Conservation (phyloP, 345 rosid genomes). For the Salix caprea region DNA sequence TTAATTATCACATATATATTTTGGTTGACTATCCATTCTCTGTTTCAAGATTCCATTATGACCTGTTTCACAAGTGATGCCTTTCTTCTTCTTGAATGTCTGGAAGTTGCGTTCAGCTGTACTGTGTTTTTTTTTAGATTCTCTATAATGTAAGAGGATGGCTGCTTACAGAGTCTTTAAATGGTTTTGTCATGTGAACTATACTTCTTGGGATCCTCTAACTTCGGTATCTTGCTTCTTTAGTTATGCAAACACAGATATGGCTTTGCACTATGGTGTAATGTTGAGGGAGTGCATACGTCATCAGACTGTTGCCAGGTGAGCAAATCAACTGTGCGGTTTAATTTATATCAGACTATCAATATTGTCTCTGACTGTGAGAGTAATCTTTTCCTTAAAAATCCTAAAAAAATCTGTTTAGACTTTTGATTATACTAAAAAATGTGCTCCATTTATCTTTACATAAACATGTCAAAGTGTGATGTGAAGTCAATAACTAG, state of each 20-base stretch:
- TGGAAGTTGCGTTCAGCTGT: neutral
- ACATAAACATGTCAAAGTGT: neutral
- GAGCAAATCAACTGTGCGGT: conserved; percentile 14
- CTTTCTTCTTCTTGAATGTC: neutral
- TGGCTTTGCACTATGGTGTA: conserved; percentile 98
- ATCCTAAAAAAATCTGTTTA: neutral
- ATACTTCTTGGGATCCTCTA: conserved; percentile 8
- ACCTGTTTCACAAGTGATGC: neutral
- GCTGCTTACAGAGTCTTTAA: neutral
- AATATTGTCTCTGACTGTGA: neutral
- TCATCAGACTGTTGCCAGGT: conserved; percentile 94
- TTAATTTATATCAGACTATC: neutral
- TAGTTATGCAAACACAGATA: conserved; percentile 74
- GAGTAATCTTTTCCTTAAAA: neutral
- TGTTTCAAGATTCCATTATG: neutral
- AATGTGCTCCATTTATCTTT: neutral
- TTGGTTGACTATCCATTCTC: neutral
- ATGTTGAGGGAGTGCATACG: conserved; percentile 98
- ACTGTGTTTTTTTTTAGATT: neutral
- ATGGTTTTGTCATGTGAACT: neutral
- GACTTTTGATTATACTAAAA: neutral
- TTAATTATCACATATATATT: neutral
- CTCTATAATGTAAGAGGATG: neutral
- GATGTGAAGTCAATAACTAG: neutral
- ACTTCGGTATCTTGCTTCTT: conserved; percentile 16